Percentiles rank a stretch among this genome's conserved stretches.
Evolutionary conservation across 202 grass and related monocot species (phyloP).

Genomic region (Schoenoplectus triqueter): DNA sequence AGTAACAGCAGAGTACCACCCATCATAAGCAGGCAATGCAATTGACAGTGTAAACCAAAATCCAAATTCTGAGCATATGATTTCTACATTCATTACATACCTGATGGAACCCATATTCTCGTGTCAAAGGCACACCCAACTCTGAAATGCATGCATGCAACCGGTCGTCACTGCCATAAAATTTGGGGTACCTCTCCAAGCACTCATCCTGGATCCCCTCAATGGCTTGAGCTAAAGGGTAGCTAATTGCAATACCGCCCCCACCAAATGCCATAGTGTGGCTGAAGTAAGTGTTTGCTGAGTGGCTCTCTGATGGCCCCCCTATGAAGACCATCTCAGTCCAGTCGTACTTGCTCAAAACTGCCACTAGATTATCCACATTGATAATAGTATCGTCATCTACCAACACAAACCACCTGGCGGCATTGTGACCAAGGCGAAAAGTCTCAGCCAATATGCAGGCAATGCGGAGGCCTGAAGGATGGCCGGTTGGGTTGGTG

Average conservation of each 20-base stretch:
- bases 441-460: conserved; percentile 85
- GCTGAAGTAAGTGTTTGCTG: conserved; percentile 93
- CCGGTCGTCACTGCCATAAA: conserved; percentile 92
- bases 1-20: background rate
- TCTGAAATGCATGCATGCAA: conserved; percentile 96
- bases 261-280: conserved; percentile 96
- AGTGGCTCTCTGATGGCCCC: conserved; percentile 87
- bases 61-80: background rate
- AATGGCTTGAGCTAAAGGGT: conserved; percentile 73
- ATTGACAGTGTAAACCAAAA: background rate
- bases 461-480: conserved; percentile 89
- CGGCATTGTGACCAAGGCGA: conserved; percentile 41
- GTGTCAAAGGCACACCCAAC: conserved; percentile 78
- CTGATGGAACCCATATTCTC: conserved; percentile 95
- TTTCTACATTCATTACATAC: conserved; percentile 44
- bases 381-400: conserved; percentile 91
- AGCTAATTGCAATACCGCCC: conserved; percentile 88
- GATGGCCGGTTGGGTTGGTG: conserved; percentile 95
- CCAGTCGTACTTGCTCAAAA: conserved; percentile 93
- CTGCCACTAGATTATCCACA: conserved; percentile 73
- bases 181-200: conserved; percentile 86
- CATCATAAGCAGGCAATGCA: background rate
- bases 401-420: conserved; percentile 85
- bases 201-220: conserved; percentile 70
- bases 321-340: conserved; percentile 93